These are phyloP conservation scores for Lepidium campestre DNA, from an alignment of 441 rosid genomes.

Conservation along the genomic window DNA sequence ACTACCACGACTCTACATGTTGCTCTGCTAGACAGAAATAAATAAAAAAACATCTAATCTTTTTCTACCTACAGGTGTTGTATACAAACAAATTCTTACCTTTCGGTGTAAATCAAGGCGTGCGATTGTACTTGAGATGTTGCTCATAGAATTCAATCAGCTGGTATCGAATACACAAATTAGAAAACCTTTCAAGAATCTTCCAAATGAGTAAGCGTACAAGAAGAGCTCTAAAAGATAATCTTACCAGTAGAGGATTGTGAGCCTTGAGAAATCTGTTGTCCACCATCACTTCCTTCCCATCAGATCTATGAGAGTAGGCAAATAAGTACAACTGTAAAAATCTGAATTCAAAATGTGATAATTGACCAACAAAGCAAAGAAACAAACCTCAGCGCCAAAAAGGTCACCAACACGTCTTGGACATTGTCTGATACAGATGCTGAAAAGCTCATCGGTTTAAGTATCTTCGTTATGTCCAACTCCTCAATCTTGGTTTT, in stretches of 20 bases:
- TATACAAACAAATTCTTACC: slow-evolving; percentile 24
- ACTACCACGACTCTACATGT: slow-evolving; percentile 23
- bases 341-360: neutral
- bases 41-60: slow-evolving; percentile 1
- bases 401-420: slow-evolving; percentile 69
- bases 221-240: neutral
- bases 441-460: slow-evolving; percentile 64
- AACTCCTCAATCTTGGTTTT: slow-evolving; percentile 37
- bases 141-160: slow-evolving; percentile 91
- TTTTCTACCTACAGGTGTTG: slow-evolving; percentile 27
- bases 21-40: neutral
- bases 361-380: slow-evolving; percentile 3
- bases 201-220: neutral
- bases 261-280: slow-evolving; percentile 81
- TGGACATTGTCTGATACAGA: slow-evolving; percentile 52
- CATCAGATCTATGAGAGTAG: slow-evolving; percentile 62
- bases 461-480: slow-evolving; percentile 56
- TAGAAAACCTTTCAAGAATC: slow-evolving; percentile 1
- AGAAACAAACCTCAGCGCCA: slow-evolving; percentile 69
- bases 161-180: slow-evolving; percentile 33
- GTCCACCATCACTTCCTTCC: slow-evolving; percentile 78
- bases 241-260: slow-evolving; percentile 80
- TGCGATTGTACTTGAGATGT: slow-evolving; percentile 72
- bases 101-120: slow-evolving; percentile 34
- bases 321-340: neutral